Evolutionary conservation across 78 protist species (phyloP), one percentile per base, ranked within the genome.

Genomic region (Bodo saltans): DNA sequence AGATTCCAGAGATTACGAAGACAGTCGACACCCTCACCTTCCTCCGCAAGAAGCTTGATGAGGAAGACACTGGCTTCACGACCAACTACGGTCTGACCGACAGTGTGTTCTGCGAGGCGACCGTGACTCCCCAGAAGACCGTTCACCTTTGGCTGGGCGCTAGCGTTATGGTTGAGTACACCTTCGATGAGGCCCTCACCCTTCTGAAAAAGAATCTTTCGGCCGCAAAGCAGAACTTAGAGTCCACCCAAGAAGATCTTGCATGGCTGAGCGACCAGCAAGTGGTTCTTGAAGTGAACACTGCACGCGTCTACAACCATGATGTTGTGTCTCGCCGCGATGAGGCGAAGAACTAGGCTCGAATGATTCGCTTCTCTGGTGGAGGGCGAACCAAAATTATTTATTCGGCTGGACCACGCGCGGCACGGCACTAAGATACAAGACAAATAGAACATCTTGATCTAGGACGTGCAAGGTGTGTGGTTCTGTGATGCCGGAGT

Each of bases 101-200:
- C 39, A 28, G 35, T 29, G 79, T 88, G 23, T 78, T 28, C 70
- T 82, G 73, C 29, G 42, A 83, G 26, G 91, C 89, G 0, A 25
- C 1, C 3, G 35, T 85, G 34, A 3, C 32, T 33, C 67, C 23
- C 37, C 28, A 0, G 40, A 87, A 78, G 38, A 25, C n/a, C 11
- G 88, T 88, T 23, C 47, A 25, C 67, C 60, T 88, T 11, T 88
- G 91, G 91, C 85, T 88, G 26, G 91, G 91, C 8, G 91, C 91
- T 11, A 78, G 78, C 30, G 78, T 70, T 28, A 85, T 85, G 88
- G 91, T 88, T 11, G 89, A 88, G 53, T 88, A 37, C 70, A 42
- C 91, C 40, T 39, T n/a, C 37, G 91, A 88, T 0, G 91, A 88
- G 69, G 91, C 91, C 25, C 29, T 4, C 39, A 35, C 8, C 3